A percentile compares a stretch with the other conserved stretches of the same genome.
phyloP scores from a whole-genome alignment of 75 land plant genomes.

The Selaginella moellendorffii region DNA sequence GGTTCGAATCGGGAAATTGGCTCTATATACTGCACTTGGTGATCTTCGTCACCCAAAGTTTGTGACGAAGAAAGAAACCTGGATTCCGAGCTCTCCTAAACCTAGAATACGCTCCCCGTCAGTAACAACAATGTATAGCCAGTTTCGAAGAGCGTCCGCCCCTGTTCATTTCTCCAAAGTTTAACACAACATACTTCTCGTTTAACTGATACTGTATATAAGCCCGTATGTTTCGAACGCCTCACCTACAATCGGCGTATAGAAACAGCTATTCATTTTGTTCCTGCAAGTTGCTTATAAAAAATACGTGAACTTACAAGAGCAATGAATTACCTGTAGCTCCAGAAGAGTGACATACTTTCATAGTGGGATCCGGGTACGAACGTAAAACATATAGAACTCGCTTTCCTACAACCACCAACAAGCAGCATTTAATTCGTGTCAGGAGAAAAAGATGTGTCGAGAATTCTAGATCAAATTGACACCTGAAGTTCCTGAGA shows the following conservation, averaged over 20 bases:
- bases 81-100: background rate
- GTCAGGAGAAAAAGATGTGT: too few relatives aligned
- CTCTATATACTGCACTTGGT: too few relatives aligned
- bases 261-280: slow-evolving; percentile 6
- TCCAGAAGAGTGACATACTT: slow-evolving; percentile 3
- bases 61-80: too few relatives aligned
- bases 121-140: background rate
- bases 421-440: too few relatives aligned
- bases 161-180: background rate
- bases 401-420: too few relatives aligned
- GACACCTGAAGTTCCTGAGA: slow-evolving; percentile 77
- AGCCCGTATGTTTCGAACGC: slow-evolving; percentile 9
- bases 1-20: too few relatives aligned
- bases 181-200: background rate
- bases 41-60: too few relatives aligned
- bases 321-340: background rate
- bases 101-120: slow-evolving; percentile 9
- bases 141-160: background rate
- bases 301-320: too few relatives aligned
- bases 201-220: background rate
- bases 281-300: slow-evolving; percentile 1
- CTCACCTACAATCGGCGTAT: slow-evolving; percentile 11
- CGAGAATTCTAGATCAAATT: too few relatives aligned
- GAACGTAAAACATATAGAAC: background rate
- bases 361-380: background rate